phyloP scores from a whole-genome alignment of 345 rosid species.

The Salix arbutifolia region DNA sequence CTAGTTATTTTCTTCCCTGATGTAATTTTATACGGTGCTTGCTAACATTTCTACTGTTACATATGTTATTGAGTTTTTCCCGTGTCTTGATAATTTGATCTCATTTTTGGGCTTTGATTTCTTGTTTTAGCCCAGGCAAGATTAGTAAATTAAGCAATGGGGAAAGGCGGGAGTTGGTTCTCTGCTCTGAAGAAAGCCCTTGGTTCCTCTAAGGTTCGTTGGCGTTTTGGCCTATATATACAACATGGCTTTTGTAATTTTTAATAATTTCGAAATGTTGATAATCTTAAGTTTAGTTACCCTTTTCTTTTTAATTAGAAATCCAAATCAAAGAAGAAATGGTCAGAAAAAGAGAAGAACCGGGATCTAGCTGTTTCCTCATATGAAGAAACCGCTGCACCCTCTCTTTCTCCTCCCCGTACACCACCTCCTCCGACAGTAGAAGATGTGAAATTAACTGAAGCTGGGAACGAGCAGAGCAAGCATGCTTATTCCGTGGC shows the following conservation, averaged over 20 bases:
- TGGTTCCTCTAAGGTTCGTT: constrained; percentile 47
- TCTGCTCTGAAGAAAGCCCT: constrained; percentile 69
- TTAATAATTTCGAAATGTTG: not conserved
- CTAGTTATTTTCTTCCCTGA: not conserved
- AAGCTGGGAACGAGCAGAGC: constrained; percentile 44
- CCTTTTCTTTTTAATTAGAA: constrained; percentile 28
- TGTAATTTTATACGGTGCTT: not conserved
- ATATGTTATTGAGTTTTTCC: not conserved
- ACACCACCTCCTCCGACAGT: constrained; percentile 21
- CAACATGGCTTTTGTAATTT: not conserved
- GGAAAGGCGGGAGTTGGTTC: constrained; percentile 71
- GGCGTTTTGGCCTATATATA: not conserved
- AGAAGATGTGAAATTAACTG: constrained; percentile 49
- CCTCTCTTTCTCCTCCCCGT: constrained; percentile 14
- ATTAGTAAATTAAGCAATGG: constrained; percentile 47
- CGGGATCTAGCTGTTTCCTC: constrained; percentile 18
- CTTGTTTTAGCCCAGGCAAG: constrained; percentile 27
- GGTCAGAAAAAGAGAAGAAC: constrained; percentile 45
- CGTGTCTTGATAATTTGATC: not conserved
- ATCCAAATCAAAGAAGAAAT: constrained; percentile 50
- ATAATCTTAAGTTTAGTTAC: constrained; percentile 6
- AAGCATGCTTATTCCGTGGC: constrained; percentile 34
- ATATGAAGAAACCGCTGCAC: constrained; percentile 6
- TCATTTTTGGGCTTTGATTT: constrained; percentile 9
- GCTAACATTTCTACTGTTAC: not conserved